phyloP scores from a whole-genome alignment of 176 grass and related monocot genomes.

The Aegilops umbellulata region DNA sequence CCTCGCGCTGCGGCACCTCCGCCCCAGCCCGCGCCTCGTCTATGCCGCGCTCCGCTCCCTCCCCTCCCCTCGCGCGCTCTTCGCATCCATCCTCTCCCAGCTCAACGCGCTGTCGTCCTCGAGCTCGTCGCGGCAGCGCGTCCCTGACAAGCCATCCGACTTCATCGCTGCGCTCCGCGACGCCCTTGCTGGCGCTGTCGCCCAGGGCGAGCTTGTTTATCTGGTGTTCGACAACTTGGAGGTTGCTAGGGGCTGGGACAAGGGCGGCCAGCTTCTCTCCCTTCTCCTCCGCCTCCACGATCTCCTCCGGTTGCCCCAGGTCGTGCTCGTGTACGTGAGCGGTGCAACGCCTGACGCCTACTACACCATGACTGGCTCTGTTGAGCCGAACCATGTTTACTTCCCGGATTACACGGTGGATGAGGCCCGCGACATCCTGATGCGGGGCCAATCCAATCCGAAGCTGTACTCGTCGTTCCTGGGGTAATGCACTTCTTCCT shows the following conservation, averaged over 20 bases:
- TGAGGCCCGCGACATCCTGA: constrained; percentile 61
- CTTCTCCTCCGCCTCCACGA: constrained; percentile 68
- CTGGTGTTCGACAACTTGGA: constrained; percentile 87
- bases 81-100: constrained; percentile 65
- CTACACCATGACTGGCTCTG: constrained; percentile 66
- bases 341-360: constrained; percentile 67
- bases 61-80: constrained; percentile 43
- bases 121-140: constrained; percentile 39
- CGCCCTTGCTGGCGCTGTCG: constrained; percentile 33
- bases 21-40: constrained; percentile 45
- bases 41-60: constrained; percentile 70
- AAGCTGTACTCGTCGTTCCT: constrained; percentile 77
- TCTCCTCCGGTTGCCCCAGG: constrained; percentile 50
- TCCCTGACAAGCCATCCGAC: constrained; percentile 65
- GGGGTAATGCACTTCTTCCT: constrained; percentile 46
- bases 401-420: constrained; percentile 87
- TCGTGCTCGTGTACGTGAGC: constrained; percentile 85
- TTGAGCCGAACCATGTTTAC: constrained; percentile 64
- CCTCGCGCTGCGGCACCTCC: constrained; percentile 51
- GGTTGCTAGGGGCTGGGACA: constrained; percentile 68
- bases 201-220: constrained; percentile 47
- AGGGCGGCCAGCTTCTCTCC: constrained; percentile 46
- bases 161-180: constrained; percentile 65
- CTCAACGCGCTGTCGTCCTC: constrained; percentile 37
- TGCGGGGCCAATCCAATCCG: constrained; percentile 59